Evolutionary conservation across 345 rosid species (phyloP).

Genomic region (Salix udensis): DNA sequence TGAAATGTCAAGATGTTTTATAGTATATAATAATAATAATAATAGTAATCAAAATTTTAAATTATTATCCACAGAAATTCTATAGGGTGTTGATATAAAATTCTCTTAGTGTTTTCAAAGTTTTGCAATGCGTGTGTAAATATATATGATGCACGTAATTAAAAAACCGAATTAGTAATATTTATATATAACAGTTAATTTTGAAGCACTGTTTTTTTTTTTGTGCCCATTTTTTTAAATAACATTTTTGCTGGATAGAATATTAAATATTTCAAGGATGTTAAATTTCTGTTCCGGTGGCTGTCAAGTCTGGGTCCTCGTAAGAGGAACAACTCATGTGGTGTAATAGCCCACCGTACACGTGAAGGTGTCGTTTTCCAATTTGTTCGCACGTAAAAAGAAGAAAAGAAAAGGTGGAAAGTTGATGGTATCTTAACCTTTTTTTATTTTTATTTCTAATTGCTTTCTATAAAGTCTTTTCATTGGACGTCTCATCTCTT

Average conservation of each 20-base stretch:
- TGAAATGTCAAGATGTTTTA: no score
- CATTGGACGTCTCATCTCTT: neutral
- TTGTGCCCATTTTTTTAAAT: no score
- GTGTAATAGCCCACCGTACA: conserved; percentile 21
- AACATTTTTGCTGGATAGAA: neutral
- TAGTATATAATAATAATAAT: no score
- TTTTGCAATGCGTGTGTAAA: no score
- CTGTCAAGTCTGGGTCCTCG: neutral
- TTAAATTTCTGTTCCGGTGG: neutral
- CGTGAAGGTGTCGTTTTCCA: conserved; percentile 33
- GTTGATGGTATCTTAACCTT: neutral
- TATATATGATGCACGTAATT: no score
- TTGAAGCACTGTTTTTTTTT: no score
- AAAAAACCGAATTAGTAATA: no score
- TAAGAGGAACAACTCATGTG: conserved; percentile 21
- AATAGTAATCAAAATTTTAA: no score
- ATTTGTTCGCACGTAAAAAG: conserved; percentile 9
- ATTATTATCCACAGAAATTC: no score
- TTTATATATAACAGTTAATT: no score
- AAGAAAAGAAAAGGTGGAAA: no score
- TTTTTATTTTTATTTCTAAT: neutral
- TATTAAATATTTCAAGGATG: neutral
- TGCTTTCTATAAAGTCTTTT: neutral
- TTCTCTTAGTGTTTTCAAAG: neutral
- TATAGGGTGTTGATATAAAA: no score